These are phyloP conservation scores for Magnaporthiopsis rhizophila DNA, from an alignment of 2,329 filamentous ascomycete genomes.

Conservation along the genomic window DNA sequence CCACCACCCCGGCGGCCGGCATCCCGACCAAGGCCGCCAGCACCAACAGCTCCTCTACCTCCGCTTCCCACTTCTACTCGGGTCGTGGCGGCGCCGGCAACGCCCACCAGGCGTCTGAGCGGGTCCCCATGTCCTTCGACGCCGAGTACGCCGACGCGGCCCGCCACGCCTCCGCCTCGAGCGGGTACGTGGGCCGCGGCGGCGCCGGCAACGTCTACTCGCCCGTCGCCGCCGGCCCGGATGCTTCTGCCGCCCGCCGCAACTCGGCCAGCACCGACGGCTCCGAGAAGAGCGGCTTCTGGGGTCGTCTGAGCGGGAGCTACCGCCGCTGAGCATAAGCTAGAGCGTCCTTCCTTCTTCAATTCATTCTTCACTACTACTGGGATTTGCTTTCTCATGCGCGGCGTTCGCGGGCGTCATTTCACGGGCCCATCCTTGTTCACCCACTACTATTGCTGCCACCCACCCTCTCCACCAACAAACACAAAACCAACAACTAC, in stretches of 20 bases:
- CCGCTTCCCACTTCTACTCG: slow-evolving; percentile 49
- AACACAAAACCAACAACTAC: too few species aligned
- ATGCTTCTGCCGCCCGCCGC: slow-evolving; percentile 21
- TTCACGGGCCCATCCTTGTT: too few species aligned
- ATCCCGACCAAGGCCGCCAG: slow-evolving; percentile 38
- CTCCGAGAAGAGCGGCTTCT: slow-evolving; percentile 22
- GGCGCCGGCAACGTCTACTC: slow-evolving; percentile 51
- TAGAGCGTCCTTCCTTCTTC: background rate
- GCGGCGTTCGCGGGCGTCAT: slow-evolving; percentile 1
- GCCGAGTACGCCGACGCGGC: slow-evolving; percentile 53
- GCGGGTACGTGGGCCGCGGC: slow-evolving; percentile 55
- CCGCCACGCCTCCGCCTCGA: slow-evolving; percentile 40
- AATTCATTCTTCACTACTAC: background rate
- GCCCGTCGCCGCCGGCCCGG: slow-evolving; percentile 11
- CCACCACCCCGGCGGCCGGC: slow-evolving; percentile 38
- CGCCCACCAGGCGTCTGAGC: slow-evolving; percentile 42
- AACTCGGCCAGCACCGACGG: slow-evolving; percentile 16
- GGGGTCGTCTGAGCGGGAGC: slow-evolving; percentile 31
- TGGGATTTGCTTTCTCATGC: slow-evolving; percentile 1
- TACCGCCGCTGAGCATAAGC: slow-evolving; percentile 20
- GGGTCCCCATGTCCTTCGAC: slow-evolving; percentile 57
- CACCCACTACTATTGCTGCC: too few species aligned
- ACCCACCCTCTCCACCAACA: too few species aligned
- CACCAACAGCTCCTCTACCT: slow-evolving; percentile 32
- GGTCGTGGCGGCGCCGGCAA: slow-evolving; percentile 64